These are phyloP conservation scores for Pilasporangium apinafurcum DNA, from an alignment of 352 stramenopile genomes.

Conservation along the genomic window DNA sequence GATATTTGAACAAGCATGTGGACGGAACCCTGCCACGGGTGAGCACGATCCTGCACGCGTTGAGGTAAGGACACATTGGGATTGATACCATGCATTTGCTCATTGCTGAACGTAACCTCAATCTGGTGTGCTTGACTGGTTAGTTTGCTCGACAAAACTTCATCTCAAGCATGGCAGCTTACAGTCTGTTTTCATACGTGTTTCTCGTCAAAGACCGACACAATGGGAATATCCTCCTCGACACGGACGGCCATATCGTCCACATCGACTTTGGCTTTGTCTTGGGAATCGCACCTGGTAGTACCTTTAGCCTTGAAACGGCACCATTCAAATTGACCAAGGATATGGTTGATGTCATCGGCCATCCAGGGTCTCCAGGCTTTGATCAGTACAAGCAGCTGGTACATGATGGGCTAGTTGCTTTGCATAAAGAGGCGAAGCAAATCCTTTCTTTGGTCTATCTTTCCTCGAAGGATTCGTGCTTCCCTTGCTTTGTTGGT, in stretches of 20 bases:
- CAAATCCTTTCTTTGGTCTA: constrained; percentile 89
- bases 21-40: constrained; percentile 28
- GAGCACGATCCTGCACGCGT: constrained; percentile 31
- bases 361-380: constrained; percentile 51
- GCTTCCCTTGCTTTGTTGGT: constrained; percentile 90
- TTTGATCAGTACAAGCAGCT: constrained; percentile 91
- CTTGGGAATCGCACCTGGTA: constrained; percentile 95
- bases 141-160: constrained; percentile 91
- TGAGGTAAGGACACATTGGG: constrained; percentile 9
- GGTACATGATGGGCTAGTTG: constrained; percentile 91
- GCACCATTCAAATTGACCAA: constrained; percentile 97
- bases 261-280: constrained; percentile 99
- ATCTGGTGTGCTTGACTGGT: constrained; percentile 16
- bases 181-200: constrained; percentile 96
- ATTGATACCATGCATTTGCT: not conserved
- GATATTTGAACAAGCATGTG: constrained; percentile 48
- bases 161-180: constrained; percentile 91
- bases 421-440: constrained; percentile 89
- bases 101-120: not conserved
- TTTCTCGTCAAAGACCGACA: constrained; percentile 97
- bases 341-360: constrained; percentile 96
- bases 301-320: constrained; percentile 95
- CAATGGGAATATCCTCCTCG: constrained; percentile 98
- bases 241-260: constrained; percentile 92
- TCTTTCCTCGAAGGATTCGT: constrained; percentile 90